phyloP scores from a whole-genome alignment of 2,329 filamentous ascomycete species.

The Cylindrodendrum hubeiense region DNA sequence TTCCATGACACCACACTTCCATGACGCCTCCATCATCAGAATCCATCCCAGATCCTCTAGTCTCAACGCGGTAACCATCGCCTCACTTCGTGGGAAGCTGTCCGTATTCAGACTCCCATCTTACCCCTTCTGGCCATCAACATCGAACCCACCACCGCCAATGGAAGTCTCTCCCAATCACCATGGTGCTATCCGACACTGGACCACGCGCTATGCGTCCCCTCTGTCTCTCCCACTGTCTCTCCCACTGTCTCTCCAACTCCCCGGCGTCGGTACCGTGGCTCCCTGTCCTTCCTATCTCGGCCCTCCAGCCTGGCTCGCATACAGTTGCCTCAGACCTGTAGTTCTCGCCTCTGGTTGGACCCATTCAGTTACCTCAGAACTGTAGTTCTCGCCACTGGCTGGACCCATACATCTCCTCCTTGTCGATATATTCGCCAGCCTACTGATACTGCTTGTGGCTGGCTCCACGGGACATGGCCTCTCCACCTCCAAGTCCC shows the following conservation, averaged over 20 bases:
- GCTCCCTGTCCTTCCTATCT: background rate
- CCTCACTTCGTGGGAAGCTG: too few species aligned
- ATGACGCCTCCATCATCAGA: background rate
- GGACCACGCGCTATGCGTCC: background rate
- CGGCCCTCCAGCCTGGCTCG: background rate
- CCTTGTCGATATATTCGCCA: background rate
- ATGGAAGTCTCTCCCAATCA: background rate
- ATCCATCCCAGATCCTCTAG: background rate
- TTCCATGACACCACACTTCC: background rate
- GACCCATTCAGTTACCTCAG: too few species aligned
- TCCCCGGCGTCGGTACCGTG: background rate
- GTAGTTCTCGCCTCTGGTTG: background rate
- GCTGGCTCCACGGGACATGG: background rate
- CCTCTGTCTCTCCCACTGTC: background rate
- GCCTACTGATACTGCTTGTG: background rate
- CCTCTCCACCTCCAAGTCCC: background rate
- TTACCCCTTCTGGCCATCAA: background rate
- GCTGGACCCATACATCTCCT: background rate
- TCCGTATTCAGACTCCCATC: background rate
- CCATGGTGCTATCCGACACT: background rate
- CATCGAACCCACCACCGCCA: background rate
- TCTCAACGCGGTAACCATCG: background rate
- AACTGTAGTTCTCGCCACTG: background rate
- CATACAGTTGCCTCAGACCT: background rate
- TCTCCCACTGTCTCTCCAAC: background rate